phyloP scores from a whole-genome alignment of 169 alveolate species.

The Miamiensis avidus region DNA sequence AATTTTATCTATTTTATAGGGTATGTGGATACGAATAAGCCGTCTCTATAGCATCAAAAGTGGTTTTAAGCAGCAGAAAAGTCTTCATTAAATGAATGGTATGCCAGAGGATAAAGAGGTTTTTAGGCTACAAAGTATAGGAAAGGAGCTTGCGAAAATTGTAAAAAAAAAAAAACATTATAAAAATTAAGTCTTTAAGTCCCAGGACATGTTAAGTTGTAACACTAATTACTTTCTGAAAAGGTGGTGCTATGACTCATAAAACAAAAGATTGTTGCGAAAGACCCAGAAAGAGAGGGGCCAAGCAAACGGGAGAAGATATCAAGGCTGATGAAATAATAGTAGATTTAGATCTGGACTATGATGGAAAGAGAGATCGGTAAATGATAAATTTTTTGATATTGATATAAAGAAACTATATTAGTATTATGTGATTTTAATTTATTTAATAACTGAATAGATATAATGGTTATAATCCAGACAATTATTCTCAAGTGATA shows the following conservation, averaged over 20 bases:
- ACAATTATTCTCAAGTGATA: slow-evolving; percentile 83
- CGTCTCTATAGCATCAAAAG: slow-evolving; percentile 66
- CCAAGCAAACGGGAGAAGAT: slow-evolving; percentile 91
- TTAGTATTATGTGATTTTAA: not conserved
- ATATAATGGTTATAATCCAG: slow-evolving; percentile 74
- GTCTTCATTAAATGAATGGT: slow-evolving; percentile 53
- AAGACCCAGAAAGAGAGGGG: slow-evolving; percentile 97
- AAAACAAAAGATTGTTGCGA: slow-evolving; percentile 95
- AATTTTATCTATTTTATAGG: slow-evolving; percentile 13
- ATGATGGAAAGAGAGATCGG: slow-evolving; percentile 97
- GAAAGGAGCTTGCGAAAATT: slow-evolving; percentile 98
- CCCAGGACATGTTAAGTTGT: too few species aligned
- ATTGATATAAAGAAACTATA: not conserved
- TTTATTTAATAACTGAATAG: too few species aligned
- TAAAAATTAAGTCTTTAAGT: too few species aligned
- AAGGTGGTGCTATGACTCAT: slow-evolving; percentile 97
- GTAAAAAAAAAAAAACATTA: slow-evolving; percentile 71
- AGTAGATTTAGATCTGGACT: slow-evolving; percentile 80
- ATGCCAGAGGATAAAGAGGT: slow-evolving; percentile 63
- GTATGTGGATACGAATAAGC: slow-evolving; percentile 72
- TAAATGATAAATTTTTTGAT: slow-evolving; percentile 28
- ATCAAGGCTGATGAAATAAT: slow-evolving; percentile 93
- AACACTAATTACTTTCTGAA: too few species aligned
- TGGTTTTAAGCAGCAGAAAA: slow-evolving; percentile 33
- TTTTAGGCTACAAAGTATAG: slow-evolving; percentile 76